A percentile compares a stretch with the other conserved stretches of the same genome.
phyloP scores from a whole-genome alignment of 139 green algal genomes.

The Picochlorum sp. region DNA sequence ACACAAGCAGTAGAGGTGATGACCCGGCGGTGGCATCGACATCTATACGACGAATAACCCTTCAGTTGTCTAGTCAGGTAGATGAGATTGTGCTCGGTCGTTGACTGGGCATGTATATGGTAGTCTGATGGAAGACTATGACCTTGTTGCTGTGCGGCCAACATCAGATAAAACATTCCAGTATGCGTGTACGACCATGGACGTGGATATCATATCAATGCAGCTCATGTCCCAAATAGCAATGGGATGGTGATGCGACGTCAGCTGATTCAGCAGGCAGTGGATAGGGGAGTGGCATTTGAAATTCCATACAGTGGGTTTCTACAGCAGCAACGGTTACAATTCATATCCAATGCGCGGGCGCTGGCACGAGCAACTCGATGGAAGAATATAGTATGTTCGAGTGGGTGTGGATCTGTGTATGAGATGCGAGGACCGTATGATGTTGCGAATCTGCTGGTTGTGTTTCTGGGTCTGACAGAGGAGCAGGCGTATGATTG shows the following conservation, averaged over 20 bases:
- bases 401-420: constrained; percentile 38
- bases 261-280: constrained; percentile 25
- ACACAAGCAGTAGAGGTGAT: no score
- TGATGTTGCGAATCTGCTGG: constrained; percentile 48
- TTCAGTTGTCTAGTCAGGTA: not conserved
- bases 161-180: constrained; percentile 30
- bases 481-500: constrained; percentile 39
- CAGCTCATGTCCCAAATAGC: constrained; percentile 36
- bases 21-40: no score
- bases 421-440: constrained; percentile 50
- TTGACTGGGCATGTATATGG: not conserved
- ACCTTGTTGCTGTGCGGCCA: constrained; percentile 52
- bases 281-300: constrained; percentile 50
- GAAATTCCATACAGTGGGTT: constrained; percentile 42
- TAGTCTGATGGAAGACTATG: constrained; percentile 28
- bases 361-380: constrained; percentile 35
- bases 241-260: constrained; percentile 37
- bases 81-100: not conserved
- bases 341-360: constrained; percentile 46
- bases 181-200: constrained; percentile 46
- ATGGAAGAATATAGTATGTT: constrained; percentile 43
- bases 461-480: constrained; percentile 41
- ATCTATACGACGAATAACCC: not conserved
- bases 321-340: constrained; percentile 27
- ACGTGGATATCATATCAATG: constrained; percentile 53